A percentile compares a stretch with the other conserved stretches of the same genome.
Conservation (phyloP, 495 filamentous ascomycete genomes). For the Daldinia concentrica region DNA sequence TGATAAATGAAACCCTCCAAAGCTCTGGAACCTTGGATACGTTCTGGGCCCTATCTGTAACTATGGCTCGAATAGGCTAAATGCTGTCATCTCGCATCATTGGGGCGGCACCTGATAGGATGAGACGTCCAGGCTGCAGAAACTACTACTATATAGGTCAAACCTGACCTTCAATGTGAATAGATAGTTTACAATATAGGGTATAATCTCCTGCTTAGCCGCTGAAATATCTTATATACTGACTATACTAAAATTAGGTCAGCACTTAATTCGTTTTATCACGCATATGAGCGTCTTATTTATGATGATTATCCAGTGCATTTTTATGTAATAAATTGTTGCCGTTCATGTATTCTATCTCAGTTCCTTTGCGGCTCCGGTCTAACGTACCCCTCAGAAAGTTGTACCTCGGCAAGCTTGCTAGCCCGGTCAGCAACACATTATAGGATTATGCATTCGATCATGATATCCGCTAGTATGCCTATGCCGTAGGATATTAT, state of each 20-base stretch:
- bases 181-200: conserved; percentile 3
- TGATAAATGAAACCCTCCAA: conserved; percentile 23
- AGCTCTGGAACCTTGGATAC: background rate
- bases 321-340: background rate
- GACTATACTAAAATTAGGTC: conserved; percentile 2
- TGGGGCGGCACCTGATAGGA: conserved; percentile 25
- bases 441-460: background rate
- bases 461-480: no score
- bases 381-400: background rate
- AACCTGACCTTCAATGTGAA: background rate
- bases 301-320: no score
- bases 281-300: no score
- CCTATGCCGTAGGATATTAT: background rate
- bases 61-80: conserved; percentile 30
- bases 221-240: background rate
- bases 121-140: background rate
- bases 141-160: background rate
- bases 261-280: background rate
- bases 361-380: background rate
- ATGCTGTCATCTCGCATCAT: conserved; percentile 34
- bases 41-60: conserved; percentile 11
- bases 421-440: background rate
- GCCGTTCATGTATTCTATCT: background rate
- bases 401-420: background rate
- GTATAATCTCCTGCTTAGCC: conserved; percentile 5